Evolutionary conservation across 345 rosid species (phyloP).

Genomic region (Mangifera indica): DNA sequence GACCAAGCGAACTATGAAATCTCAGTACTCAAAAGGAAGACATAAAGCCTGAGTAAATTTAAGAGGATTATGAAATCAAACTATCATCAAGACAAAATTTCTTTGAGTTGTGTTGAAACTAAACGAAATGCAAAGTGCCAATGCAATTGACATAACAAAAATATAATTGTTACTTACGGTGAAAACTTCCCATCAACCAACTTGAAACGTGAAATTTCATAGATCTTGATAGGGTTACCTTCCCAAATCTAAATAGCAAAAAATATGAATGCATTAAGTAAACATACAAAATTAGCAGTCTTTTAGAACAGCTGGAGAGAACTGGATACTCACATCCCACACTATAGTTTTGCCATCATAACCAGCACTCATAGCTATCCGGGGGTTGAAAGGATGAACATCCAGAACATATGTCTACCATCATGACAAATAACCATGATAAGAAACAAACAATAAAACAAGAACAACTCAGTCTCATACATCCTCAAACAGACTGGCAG

Average conservation of each 20-base stretch:
- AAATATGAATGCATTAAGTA: slow-evolving; percentile 21
- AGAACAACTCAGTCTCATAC: slow-evolving; percentile 17
- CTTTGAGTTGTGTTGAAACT: background rate
- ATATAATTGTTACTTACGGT: slow-evolving; percentile 60
- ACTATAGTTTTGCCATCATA: slow-evolving; percentile 94
- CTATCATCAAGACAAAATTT: background rate
- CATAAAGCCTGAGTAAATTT: background rate
- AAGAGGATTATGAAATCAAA: background rate
- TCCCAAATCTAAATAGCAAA: slow-evolving; percentile 82
- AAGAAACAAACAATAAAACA: slow-evolving; percentile 11
- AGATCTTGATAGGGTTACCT: slow-evolving; percentile 83
- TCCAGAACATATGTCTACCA: slow-evolving; percentile 95
- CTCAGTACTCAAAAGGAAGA: background rate
- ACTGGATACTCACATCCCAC: slow-evolving; percentile 92
- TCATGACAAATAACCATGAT: slow-evolving; percentile 22
- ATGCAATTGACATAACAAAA: background rate
- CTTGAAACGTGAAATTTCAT: slow-evolving; percentile 87
- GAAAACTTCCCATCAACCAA: slow-evolving; percentile 99
- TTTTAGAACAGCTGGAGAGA: slow-evolving; percentile 19
- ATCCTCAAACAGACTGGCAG: slow-evolving; percentile 4
- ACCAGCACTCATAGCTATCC: slow-evolving; percentile 99
- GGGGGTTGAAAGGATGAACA: slow-evolving; percentile 97
- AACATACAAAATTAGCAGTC: slow-evolving; percentile 19
- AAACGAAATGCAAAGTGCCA: background rate
- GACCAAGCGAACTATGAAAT: background rate